phyloP scores from a whole-genome alignment of 2,329 filamentous ascomycete species.

The Proliferodiscus dingleyae region DNA sequence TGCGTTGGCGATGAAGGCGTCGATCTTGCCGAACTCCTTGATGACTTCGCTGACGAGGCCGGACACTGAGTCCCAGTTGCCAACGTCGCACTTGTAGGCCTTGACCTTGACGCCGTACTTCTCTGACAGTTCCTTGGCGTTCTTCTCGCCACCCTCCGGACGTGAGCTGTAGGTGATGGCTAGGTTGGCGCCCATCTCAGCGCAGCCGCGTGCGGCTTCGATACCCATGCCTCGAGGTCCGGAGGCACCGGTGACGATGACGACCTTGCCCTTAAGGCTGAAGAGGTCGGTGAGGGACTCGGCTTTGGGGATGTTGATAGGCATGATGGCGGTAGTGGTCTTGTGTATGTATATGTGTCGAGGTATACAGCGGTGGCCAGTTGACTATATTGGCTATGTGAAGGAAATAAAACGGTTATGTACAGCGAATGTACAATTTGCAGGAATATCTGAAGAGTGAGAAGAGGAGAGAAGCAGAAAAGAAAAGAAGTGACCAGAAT shows the following conservation, averaged over 20 bases:
- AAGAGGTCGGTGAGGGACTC: too few species aligned
- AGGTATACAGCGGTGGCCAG: too few species aligned
- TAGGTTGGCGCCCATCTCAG: conserved; percentile 39
- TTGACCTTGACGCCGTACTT: conserved; percentile 26
- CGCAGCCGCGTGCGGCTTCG: conserved; percentile 38
- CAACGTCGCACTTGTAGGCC: conserved; percentile 39
- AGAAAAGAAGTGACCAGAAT: too few species aligned
- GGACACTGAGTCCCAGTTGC: conserved; percentile 35
- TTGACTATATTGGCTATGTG: too few species aligned
- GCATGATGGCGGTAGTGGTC: too few species aligned
- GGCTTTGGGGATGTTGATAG: too few species aligned
- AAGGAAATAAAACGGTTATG: too few species aligned
- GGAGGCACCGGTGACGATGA: conserved; percentile 42
- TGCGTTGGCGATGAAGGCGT: conserved; percentile 65
- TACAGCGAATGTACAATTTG: too few species aligned
- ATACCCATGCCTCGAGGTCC: conserved; percentile 41
- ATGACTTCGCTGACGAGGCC: conserved; percentile 56
- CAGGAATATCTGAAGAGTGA: too few species aligned
- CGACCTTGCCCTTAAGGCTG: conserved; percentile 40
- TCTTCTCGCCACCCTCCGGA: conserved; percentile 24
- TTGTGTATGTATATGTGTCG: too few species aligned
- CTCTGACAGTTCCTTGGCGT: conserved; percentile 20
- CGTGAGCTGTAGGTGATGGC: conserved; percentile 32
- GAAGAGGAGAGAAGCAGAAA: too few species aligned
- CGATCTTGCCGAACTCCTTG: conserved; percentile 65